Conservation (phyloP, 83 land plant genomes). For the Picea abies region DNA sequence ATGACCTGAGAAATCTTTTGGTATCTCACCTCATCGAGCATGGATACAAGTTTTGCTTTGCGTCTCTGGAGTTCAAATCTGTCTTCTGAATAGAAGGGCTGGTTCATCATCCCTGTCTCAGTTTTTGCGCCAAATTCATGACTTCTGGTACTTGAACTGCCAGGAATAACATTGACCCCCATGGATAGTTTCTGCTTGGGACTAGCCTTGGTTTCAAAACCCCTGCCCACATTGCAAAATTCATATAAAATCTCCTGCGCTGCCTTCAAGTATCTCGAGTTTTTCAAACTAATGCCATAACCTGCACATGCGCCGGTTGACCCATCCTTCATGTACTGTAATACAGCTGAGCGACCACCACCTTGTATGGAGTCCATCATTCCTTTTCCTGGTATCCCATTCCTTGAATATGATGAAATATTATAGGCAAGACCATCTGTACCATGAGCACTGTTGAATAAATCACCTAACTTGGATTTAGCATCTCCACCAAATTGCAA, state of each 20-base stretch:
- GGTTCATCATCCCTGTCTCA: neutral
- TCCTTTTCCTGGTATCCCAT: neutral
- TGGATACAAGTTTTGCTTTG: conserved; percentile 59
- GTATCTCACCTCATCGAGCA: conserved; percentile 79
- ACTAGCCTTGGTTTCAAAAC: conserved; percentile 13
- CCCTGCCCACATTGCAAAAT: conserved; percentile 44
- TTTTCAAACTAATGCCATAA: conserved; percentile 30
- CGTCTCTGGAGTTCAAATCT: conserved; percentile 64
- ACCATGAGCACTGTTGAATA: neutral
- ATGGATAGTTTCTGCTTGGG: conserved; percentile 24
- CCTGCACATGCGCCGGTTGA: neutral
- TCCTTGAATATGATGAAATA: conserved; percentile 8
- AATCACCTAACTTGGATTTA: conserved; percentile 5
- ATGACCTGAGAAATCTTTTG: neutral
- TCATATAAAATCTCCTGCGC: conserved; percentile 66
- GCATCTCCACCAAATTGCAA: conserved; percentile 13
- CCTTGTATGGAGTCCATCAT: neutral
- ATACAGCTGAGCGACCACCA: neutral
- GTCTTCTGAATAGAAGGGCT: conserved; percentile 32
- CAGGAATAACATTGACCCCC: neutral
- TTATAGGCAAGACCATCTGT: neutral
- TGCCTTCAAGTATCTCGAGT: conserved; percentile 52
- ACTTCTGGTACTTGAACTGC: neutral
- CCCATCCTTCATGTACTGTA: neutral
- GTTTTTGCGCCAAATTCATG: neutral